Conservation (phyloP, 352 stramenopile genomes). For the Phytopythium mirpurense region DNA sequence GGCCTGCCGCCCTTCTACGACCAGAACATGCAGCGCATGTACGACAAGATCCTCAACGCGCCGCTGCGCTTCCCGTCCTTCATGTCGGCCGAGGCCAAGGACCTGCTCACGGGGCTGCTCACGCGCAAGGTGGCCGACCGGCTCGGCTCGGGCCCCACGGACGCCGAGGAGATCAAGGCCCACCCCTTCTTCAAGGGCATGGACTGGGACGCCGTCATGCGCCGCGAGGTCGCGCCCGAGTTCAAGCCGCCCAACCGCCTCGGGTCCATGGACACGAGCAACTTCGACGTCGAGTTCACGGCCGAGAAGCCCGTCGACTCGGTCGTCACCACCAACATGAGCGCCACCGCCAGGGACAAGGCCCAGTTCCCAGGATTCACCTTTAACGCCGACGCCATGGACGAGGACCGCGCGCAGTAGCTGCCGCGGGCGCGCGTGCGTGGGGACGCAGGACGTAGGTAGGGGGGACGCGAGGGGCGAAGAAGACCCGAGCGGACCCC, state of each 20-base stretch:
- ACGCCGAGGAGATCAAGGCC: slow-evolving; percentile 91
- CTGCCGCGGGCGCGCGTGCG: too few relatives aligned
- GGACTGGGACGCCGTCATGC: slow-evolving; percentile 88
- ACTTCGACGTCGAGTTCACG: slow-evolving; percentile 94
- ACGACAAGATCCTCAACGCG: slow-evolving; percentile 93
- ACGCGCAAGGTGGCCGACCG: slow-evolving; percentile 85
- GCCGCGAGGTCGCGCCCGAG: slow-evolving; percentile 85
- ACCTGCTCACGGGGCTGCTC: slow-evolving; percentile 79
- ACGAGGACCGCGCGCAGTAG: slow-evolving; percentile 70
- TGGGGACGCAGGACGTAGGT: too few relatives aligned
- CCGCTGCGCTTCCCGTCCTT: slow-evolving; percentile 86
- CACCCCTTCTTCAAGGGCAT: slow-evolving; percentile 92
- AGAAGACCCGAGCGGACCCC: too few relatives aligned
- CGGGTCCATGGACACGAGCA: slow-evolving; percentile 90
- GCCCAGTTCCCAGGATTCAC: slow-evolving; percentile 88
- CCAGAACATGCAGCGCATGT: slow-evolving; percentile 93
- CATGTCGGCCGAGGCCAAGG: slow-evolving; percentile 88
- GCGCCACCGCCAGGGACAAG: slow-evolving; percentile 88
- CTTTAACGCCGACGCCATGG: slow-evolving; percentile 87
- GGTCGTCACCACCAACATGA: slow-evolving; percentile 89
- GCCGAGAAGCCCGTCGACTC: slow-evolving; percentile 88
- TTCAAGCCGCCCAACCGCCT: slow-evolving; percentile 90
- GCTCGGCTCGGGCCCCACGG: slow-evolving; percentile 79
- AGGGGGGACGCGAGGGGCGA: too few relatives aligned
- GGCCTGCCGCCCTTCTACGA: slow-evolving; percentile 92